These are phyloP conservation scores for Plasmodium adleri DNA, from an alignment of 169 alveolate species.

Conservation along the genomic window DNA sequence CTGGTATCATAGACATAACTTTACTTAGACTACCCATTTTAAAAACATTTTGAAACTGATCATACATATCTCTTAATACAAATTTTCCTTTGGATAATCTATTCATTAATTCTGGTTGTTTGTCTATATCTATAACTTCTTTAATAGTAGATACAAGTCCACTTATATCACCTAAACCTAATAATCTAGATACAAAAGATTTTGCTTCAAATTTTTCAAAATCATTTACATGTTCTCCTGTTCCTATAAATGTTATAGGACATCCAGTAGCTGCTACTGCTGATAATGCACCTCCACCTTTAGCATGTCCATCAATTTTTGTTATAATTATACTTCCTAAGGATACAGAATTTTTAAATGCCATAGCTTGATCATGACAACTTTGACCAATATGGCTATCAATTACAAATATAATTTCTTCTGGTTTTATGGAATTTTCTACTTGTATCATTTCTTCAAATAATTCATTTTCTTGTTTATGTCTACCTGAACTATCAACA, in stretches of 20 bases:
- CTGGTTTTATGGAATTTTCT: slow-evolving; percentile 95
- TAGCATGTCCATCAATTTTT: slow-evolving; percentile 99
- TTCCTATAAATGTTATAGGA: slow-evolving; percentile 96
- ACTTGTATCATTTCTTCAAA: slow-evolving; percentile 99
- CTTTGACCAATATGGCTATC: slow-evolving; percentile 99
- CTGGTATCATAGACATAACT: slow-evolving; percentile 97
- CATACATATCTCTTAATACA: slow-evolving; percentile 96
- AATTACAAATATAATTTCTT: slow-evolving; percentile 97
- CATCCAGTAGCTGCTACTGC: slow-evolving; percentile 98
- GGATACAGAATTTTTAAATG: slow-evolving; percentile 96
- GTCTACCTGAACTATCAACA: slow-evolving; percentile 99
- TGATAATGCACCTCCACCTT: slow-evolving; percentile 99
- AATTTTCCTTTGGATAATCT: slow-evolving; percentile 96
- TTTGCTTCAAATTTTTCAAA: slow-evolving; percentile 98
- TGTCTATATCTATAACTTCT: slow-evolving; percentile 96
- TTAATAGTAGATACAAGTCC: slow-evolving; percentile 96
- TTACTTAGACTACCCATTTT: slow-evolving; percentile 96
- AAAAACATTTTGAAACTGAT: slow-evolving; percentile 95
- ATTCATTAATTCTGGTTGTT: slow-evolving; percentile 95
- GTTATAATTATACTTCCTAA: slow-evolving; percentile 99
- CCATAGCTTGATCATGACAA: slow-evolving; percentile 99
- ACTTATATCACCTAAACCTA: slow-evolving; percentile 98
- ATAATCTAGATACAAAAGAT: slow-evolving; percentile 96
- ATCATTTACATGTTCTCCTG: slow-evolving; percentile 99
- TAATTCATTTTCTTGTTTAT: slow-evolving; percentile 98